These are phyloP conservation scores for Skeletonema menzelii DNA, from an alignment of 108 stramenopile species.

Conservation along the genomic window DNA sequence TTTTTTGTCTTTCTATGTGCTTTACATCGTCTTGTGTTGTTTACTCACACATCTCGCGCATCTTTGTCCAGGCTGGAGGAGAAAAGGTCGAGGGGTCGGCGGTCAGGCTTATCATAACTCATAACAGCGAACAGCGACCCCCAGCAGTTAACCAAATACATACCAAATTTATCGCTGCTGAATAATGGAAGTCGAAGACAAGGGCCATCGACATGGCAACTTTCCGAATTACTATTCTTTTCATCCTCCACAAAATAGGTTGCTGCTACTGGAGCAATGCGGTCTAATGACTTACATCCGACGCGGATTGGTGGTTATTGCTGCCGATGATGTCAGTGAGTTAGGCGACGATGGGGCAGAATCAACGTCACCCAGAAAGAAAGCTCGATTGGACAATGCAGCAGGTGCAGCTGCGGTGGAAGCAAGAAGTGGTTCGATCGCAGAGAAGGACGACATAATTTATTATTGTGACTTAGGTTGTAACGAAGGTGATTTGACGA, in stretches of 20 bases:
- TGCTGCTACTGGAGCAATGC: slow-evolving; percentile 16
- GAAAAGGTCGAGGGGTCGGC: slow-evolving; percentile 72
- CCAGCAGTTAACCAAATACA: too few species aligned
- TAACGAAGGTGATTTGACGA: slow-evolving; percentile 58
- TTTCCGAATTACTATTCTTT: slow-evolving; percentile 62
- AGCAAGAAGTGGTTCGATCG: background rate
- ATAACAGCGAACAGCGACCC: too few species aligned
- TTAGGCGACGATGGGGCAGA: background rate
- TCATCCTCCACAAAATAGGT: slow-evolving; percentile 46
- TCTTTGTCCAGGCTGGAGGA: slow-evolving; percentile 33
- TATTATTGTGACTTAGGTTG: slow-evolving; percentile 60
- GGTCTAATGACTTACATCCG: slow-evolving; percentile 24
- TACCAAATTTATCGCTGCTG: too few species aligned
- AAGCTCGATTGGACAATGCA: slow-evolving; percentile 4
- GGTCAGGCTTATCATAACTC: too few species aligned
- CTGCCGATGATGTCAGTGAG: background rate
- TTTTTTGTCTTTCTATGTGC: too few species aligned
- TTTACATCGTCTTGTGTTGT: too few species aligned
- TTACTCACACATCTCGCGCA: too few species aligned
- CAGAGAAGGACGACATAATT: slow-evolving; percentile 7
- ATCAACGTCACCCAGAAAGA: slow-evolving; percentile 7
- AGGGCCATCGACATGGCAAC: slow-evolving; percentile 26
- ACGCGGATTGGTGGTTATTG: slow-evolving; percentile 7
- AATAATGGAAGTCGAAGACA: background rate
- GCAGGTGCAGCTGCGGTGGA: background rate